These are phyloP conservation scores for Sugiyamaella sp. DNA, from an alignment of 1,139 yeast genomes.

Conservation along the genomic window DNA sequence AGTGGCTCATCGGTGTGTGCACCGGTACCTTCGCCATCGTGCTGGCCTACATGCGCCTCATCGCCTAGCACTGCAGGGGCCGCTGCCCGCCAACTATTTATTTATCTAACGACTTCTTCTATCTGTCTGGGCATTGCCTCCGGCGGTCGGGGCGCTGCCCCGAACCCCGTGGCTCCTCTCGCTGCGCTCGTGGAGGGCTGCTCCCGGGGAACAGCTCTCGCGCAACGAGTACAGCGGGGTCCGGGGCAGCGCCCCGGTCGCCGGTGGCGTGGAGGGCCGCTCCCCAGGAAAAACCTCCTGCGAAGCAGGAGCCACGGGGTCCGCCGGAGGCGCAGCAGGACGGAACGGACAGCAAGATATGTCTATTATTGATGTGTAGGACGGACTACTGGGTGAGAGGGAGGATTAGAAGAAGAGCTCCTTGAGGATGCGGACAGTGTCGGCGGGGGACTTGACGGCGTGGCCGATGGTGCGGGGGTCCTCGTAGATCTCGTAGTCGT, in stretches of 20 bases:
- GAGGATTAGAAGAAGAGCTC: conserved; percentile 58
- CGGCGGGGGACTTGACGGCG: conserved; percentile 84
- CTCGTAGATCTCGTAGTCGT: conserved; percentile 93
- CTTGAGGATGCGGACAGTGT: conserved; percentile 81
- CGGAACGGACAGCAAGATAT: too few relatives aligned
- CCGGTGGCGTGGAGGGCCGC: too few relatives aligned
- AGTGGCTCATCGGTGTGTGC: conserved; percentile 97
- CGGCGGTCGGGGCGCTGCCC: background rate
- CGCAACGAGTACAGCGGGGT: background rate
- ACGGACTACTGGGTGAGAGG: background rate
- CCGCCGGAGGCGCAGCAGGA: too few relatives aligned
- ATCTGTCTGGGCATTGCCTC: background rate
- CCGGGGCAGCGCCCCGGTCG: background rate
- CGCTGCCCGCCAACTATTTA: background rate
- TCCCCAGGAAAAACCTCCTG: too few relatives aligned
- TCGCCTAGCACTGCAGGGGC: conserved; percentile 7
- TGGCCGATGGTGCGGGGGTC: conserved; percentile 96
- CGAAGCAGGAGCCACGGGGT: too few relatives aligned
- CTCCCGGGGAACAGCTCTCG: background rate
- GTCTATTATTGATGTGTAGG: background rate
- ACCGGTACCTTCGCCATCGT: conserved; percentile 97
- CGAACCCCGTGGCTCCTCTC: background rate
- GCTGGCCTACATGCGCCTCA: conserved; percentile 83
- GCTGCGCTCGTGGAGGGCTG: background rate
- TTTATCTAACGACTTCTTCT: background rate